A percentile compares a stretch with the other conserved stretches of the same genome.
phyloP scores from a whole-genome alignment of 805 yeast species.

The Saccharomycopsis microspora region DNA sequence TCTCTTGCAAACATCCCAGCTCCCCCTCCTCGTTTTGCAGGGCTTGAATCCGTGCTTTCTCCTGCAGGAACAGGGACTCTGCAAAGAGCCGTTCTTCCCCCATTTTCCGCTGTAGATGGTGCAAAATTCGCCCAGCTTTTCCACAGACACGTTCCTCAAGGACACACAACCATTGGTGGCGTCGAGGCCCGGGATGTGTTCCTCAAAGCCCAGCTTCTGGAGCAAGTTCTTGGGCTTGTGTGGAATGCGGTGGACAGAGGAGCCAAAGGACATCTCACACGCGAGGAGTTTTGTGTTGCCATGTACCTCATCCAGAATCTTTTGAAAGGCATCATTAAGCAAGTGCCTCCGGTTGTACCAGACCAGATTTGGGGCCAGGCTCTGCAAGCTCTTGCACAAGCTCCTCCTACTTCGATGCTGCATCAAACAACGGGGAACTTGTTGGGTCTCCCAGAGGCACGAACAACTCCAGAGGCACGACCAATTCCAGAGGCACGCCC shows the following conservation, averaged over 20 bases:
- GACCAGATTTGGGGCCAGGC: constrained; percentile 28
- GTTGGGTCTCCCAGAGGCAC: constrained; percentile 4
- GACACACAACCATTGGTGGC: constrained; percentile 40
- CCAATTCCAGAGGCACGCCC: background rate
- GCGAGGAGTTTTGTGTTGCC: constrained; percentile 76
- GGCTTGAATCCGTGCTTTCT: constrained; percentile 2
- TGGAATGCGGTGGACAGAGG: constrained; percentile 82
- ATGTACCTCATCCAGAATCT: constrained; percentile 90
- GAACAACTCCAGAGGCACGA: background rate
- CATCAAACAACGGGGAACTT: constrained; percentile 15
- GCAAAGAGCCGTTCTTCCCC: constrained; percentile 25
- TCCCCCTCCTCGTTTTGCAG: constrained; percentile 37
- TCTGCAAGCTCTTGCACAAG: constrained; percentile 17
- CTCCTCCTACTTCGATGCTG: background rate
- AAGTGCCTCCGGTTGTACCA: constrained; percentile 42
- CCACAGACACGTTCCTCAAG: constrained; percentile 46
- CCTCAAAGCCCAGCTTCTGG: constrained; percentile 78
- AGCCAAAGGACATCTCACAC: constrained; percentile 59
- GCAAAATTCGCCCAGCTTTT: constrained; percentile 61
- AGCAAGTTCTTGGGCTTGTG: constrained; percentile 65
- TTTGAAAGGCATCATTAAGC: constrained; percentile 50
- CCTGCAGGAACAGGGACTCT: constrained; percentile 11
- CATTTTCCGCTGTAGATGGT: constrained; percentile 35
- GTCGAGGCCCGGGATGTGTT: constrained; percentile 77
- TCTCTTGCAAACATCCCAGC: constrained; percentile 45